Percentiles rank a stretch among this genome's conserved stretches.
These are phyloP conservation scores for Paecilomyces sp. DNA, from an alignment of 2,329 filamentous ascomycete genomes.

Conservation along the genomic window DNA sequence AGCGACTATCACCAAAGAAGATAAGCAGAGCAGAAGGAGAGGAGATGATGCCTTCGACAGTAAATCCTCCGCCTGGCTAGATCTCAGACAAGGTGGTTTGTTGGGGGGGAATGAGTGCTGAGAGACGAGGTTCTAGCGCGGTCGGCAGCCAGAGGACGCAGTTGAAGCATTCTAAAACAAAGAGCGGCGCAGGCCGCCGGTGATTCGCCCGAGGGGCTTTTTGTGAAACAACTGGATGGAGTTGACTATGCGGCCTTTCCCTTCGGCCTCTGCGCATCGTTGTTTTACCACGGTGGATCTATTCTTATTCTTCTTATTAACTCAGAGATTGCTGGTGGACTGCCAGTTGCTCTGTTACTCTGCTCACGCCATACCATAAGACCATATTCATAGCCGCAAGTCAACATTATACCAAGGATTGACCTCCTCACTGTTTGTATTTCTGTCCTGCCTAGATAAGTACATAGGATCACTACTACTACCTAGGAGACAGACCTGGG, in stretches of 20 bases:
- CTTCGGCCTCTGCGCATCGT: neutral
- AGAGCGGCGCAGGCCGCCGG: neutral
- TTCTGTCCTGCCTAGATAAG: neutral
- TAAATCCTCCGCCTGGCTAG: neutral
- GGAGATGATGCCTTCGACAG: neutral
- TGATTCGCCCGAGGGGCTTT: neutral
- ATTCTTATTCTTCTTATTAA: neutral
- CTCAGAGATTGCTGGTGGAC: neutral
- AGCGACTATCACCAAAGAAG: neutral
- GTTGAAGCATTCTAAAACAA: constrained; percentile 1
- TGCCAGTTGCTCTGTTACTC: neutral
- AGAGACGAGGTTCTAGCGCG: neutral
- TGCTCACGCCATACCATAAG: neutral
- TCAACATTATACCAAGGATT: neutral
- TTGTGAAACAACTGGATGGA: neutral
- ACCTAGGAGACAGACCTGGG: neutral
- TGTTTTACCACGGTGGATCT: neutral
- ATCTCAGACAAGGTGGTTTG: neutral
- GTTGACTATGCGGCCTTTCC: neutral
- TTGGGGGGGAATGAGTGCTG: neutral
- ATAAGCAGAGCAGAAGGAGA: neutral
- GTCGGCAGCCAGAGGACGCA: neutral
- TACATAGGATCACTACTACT: too few relatives aligned
- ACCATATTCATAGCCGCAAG: too few relatives aligned
- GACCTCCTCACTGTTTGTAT: neutral